Evolutionary conservation across 1,139 yeast species (phyloP).

Genomic region (Kluyveromyces sp.): DNA sequence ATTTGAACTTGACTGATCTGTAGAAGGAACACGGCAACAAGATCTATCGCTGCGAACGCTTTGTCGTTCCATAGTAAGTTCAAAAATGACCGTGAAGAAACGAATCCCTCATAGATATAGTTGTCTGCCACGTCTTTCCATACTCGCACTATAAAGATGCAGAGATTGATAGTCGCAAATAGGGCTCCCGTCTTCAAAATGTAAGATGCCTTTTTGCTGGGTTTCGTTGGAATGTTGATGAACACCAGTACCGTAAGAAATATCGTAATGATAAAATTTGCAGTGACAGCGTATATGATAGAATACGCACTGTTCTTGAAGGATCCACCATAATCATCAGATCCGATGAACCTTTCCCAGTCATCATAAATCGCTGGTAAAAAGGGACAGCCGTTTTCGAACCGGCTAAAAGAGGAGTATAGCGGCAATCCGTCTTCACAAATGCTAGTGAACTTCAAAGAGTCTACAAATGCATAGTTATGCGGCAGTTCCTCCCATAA

Average conservation of each 20-base stretch:
- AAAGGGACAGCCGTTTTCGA: constrained; percentile 20
- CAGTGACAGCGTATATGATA: constrained; percentile 53
- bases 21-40: constrained; percentile 52
- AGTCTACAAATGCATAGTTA: constrained; percentile 15
- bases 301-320: constrained; percentile 55
- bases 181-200: constrained; percentile 39
- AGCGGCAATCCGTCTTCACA: constrained; percentile 30
- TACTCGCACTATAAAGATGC: constrained; percentile 44
- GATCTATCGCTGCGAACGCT: constrained; percentile 54
- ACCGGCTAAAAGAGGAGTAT: constrained; percentile 29
- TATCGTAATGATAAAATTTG: constrained; percentile 60
- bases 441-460: constrained; percentile 17
- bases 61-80: constrained; percentile 41
- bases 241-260: constrained; percentile 57
- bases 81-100: constrained; percentile 48
- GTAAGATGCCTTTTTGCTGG: constrained; percentile 37
- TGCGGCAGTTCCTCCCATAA: constrained; percentile 14
- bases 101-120: constrained; percentile 46
- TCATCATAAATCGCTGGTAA: constrained; percentile 18
- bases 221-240: constrained; percentile 39
- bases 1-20: constrained; percentile 74
- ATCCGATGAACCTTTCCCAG: constrained; percentile 24
- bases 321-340: constrained; percentile 33
- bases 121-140: constrained; percentile 42
- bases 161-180: constrained; percentile 48